Percentiles rank a stretch among this genome's conserved stretches.
phyloP scores from a whole-genome alignment of 2,329 filamentous ascomycete genomes.

The Claviceps humidiphila region DNA sequence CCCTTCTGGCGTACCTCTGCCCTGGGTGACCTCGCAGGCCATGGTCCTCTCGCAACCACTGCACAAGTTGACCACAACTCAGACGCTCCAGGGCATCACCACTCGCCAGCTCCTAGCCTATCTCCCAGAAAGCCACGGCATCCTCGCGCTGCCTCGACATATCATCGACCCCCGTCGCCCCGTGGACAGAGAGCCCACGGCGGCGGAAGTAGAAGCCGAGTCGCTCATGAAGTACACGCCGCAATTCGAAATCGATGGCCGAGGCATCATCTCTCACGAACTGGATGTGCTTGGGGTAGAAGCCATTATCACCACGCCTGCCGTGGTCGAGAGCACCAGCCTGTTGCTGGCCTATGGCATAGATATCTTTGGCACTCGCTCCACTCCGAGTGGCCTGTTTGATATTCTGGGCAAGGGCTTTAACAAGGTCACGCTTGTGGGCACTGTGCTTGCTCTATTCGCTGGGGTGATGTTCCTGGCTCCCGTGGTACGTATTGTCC shows the following conservation, averaged over 20 bases:
- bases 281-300: constrained; percentile 68
- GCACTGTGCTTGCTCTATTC: constrained; percentile 69
- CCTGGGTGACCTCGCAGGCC: constrained; percentile 65
- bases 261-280: constrained; percentile 66
- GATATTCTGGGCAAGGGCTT: constrained; percentile 90
- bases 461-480: constrained; percentile 65
- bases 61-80: constrained; percentile 65
- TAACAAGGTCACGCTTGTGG: constrained; percentile 73
- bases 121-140: constrained; percentile 56
- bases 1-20: constrained; percentile 44
- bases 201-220: constrained; percentile 64
- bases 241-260: constrained; percentile 69
- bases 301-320: constrained; percentile 60
- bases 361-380: constrained; percentile 76
- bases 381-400: constrained; percentile 80
- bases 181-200: constrained; percentile 67
- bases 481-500: constrained; percentile 59
- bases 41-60: constrained; percentile 74
- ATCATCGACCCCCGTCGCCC: constrained; percentile 78
- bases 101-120: constrained; percentile 70
- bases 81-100: constrained; percentile 85
- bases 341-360: constrained; percentile 77
- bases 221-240: constrained; percentile 67
- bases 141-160: constrained; percentile 66
- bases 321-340: constrained; percentile 81